phyloP scores from a whole-genome alignment of 2,329 filamentous ascomycete species.

The Amesomyces nigricolor region DNA sequence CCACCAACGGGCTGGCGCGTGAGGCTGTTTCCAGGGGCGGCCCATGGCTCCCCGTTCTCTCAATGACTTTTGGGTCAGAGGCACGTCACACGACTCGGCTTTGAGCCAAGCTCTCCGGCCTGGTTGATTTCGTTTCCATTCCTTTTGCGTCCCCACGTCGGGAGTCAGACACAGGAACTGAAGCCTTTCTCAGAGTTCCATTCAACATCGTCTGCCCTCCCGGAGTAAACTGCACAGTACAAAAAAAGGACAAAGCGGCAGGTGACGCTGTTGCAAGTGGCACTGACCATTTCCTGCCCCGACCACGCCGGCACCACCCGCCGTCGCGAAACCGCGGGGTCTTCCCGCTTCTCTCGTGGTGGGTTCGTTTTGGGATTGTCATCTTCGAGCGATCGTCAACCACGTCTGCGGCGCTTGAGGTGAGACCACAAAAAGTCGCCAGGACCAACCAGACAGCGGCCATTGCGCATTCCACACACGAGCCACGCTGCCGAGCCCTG shows the following conservation, averaged over 20 bases:
- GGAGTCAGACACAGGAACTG: too few relatives aligned
- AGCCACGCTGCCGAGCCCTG: constrained; percentile 8
- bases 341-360: background rate
- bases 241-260: background rate
- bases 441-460: constrained; percentile 22
- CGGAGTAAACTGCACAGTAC: background rate
- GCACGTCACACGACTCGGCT: too few relatives aligned
- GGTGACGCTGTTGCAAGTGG: constrained; percentile 1
- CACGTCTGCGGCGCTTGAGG: constrained; percentile 13
- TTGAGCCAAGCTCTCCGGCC: too few relatives aligned
- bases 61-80: too few relatives aligned
- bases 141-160: too few relatives aligned
- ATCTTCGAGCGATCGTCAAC: constrained; percentile 19
- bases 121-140: too few relatives aligned
- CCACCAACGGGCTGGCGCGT: too few relatives aligned
- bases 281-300: constrained; percentile 8
- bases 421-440: constrained; percentile 7
- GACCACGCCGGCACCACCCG: background rate
- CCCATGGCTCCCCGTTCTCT: too few relatives aligned
- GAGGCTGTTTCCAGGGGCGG: too few relatives aligned
- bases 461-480: constrained; percentile 19
- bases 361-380: constrained; percentile 1
- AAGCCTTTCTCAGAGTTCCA: too few relatives aligned
- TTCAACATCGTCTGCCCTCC: background rate
- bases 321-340: too few relatives aligned